A percentile compares a stretch with the other conserved stretches of the same genome.
Conservation (phyloP, 257 asterid species). For the Scutellaria galericulata region DNA sequence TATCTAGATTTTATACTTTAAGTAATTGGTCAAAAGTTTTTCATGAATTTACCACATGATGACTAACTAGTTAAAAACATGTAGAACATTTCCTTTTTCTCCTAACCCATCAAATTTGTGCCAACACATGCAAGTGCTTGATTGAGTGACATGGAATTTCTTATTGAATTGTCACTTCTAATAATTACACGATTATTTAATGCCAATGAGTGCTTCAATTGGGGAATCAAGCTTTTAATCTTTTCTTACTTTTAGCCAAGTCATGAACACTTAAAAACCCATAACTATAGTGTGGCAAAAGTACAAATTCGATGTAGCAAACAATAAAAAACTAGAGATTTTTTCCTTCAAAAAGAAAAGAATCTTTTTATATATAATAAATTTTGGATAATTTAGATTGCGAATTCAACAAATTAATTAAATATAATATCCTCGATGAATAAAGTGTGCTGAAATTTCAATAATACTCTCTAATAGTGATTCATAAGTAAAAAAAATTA, state of each 20-base stretch:
- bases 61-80: conserved; percentile 20
- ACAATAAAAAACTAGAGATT: conserved; percentile 16
- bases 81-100: conserved; percentile 29
- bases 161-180: conserved; percentile 33
- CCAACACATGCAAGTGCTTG: conserved; percentile 39
- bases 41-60: conserved; percentile 24
- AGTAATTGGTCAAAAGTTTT: conserved; percentile 23
- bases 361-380: neutral
- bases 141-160: conserved; percentile 33
- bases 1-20: too few relatives aligned
- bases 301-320: conserved; percentile 6
- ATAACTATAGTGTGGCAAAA: conserved; percentile 33
- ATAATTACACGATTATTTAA: conserved; percentile 3
- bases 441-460: too few relatives aligned
- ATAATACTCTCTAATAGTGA: too few relatives aligned
- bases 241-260: conserved; percentile 34
- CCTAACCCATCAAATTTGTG: conserved; percentile 25
- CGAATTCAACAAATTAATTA: neutral
- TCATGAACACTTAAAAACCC: conserved; percentile 10
- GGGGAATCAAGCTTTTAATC: conserved; percentile 46
- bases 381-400: neutral
- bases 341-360: conserved; percentile 32
- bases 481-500: too few relatives aligned
- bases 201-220: conserved; percentile 28
- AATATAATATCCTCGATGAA: conserved; percentile 11